These are phyloP conservation scores for Allomyces macrogynus DNA, from an alignment of 192 early-diverging fungal species.

Conservation along the genomic window DNA sequence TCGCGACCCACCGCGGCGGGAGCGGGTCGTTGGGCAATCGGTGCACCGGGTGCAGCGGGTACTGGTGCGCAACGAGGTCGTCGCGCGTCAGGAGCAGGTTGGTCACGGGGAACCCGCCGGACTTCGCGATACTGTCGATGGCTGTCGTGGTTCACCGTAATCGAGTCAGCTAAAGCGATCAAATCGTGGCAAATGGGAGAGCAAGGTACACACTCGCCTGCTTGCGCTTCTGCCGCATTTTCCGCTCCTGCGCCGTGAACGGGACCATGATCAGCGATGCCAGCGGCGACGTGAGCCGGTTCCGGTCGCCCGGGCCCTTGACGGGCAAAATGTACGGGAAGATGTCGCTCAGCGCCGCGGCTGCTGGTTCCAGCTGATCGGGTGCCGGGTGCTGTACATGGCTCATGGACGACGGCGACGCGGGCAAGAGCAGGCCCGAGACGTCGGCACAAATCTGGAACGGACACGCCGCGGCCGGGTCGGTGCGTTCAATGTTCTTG, in stretches of 20 bases:
- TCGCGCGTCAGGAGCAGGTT: slow-evolving; percentile 17
- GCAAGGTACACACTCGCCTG: slow-evolving; percentile 5
- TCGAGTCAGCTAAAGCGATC: not conserved
- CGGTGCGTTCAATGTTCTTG: not conserved
- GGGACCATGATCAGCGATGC: slow-evolving; percentile 18
- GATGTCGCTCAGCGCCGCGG: slow-evolving; percentile 8
- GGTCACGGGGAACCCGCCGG: slow-evolving; percentile 12
- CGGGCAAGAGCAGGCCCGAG: slow-evolving; percentile 2
- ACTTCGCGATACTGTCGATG: slow-evolving; percentile 13
- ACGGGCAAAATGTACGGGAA: slow-evolving; percentile 12
- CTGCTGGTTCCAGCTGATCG: slow-evolving; percentile 3
- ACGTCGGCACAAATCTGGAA: not conserved
- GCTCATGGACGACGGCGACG: slow-evolving; percentile 9
- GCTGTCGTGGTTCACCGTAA: not conserved
- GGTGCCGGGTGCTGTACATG: slow-evolving; percentile 2
- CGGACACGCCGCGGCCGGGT: not conserved
- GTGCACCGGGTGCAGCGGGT: slow-evolving; percentile 2
- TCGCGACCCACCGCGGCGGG: too few relatives aligned
- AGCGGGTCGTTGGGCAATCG: not conserved
- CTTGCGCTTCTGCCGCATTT: slow-evolving; percentile 11
- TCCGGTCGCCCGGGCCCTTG: slow-evolving; percentile 13
- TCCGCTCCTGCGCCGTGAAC: slow-evolving; percentile 14
- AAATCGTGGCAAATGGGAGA: not conserved
- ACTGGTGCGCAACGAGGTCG: slow-evolving; percentile 21
- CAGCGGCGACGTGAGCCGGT: slow-evolving; percentile 14